Evolutionary conservation across 345 rosid genomes (phyloP).

Genomic region (Linum lewisii): DNA sequence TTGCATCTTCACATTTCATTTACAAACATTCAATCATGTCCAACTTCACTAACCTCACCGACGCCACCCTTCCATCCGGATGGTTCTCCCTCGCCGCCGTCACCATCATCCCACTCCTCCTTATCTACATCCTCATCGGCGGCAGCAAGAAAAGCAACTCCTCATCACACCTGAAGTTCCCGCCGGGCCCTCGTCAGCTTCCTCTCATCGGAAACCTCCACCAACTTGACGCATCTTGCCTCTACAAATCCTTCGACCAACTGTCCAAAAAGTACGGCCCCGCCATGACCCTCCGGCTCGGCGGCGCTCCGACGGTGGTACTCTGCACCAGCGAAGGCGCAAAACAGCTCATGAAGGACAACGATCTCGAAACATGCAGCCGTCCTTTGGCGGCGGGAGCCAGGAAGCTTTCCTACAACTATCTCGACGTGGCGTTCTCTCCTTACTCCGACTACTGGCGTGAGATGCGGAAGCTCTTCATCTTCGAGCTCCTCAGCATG

Average conservation of each 20-base stretch:
- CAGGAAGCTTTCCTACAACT: conserved; percentile 3
- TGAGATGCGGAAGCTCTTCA: conserved; percentile 9
- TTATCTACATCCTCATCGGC: neutral
- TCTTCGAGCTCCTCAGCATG: conserved; percentile 6
- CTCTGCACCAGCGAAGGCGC: neutral
- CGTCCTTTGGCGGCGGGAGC: neutral
- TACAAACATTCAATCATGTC: neutral
- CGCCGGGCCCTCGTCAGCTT: conserved; percentile 1
- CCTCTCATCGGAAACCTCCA: conserved; percentile 11
- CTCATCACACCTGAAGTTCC: neutral
- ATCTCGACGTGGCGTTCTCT: conserved; percentile 6
- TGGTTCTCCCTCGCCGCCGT: neutral
- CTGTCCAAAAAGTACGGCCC: conserved; percentile 10
- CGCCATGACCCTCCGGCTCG: neutral
- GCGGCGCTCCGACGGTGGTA: neutral
- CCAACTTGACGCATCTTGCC: neutral
- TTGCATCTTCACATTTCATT: too few relatives aligned
- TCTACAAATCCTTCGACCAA: neutral
- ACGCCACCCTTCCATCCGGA: neutral
- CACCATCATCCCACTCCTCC: neutral
- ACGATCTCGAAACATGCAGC: conserved; percentile 7
- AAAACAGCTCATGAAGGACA: neutral
- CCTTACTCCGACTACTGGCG: conserved; percentile 14
- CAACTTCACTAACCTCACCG: neutral
- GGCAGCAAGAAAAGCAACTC: neutral